These are phyloP conservation scores for Sequoia sempervirens DNA, from an alignment of 75 land plant species.

Conservation along the genomic window DNA sequence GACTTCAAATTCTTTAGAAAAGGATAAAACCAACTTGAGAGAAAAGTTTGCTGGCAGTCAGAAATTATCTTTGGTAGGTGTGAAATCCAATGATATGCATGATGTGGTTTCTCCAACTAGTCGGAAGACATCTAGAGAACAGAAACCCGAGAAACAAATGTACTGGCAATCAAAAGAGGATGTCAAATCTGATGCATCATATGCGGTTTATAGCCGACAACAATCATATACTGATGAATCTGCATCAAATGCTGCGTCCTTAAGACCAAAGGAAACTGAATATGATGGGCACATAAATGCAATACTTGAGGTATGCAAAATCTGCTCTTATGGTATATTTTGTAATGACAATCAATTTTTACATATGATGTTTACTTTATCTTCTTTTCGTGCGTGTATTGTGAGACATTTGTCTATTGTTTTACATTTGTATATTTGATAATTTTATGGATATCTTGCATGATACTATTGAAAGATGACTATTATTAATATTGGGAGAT, in stretches of 20 bases:
- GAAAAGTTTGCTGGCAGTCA: slow-evolving; percentile 14
- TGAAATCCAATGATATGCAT: slow-evolving; percentile 4
- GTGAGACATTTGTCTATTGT: too few relatives aligned
- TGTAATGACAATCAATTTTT: neutral
- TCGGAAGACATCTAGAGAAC: slow-evolving; percentile 25
- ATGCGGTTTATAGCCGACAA: slow-evolving; percentile 2
- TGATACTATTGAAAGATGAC: neutral
- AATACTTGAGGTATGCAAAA: slow-evolving; percentile 37
- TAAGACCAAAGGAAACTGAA: slow-evolving; percentile 18
- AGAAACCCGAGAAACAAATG: slow-evolving; percentile 18
- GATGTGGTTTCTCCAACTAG: slow-evolving; percentile 19
- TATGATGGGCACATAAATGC: slow-evolving; percentile 51
- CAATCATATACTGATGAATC: slow-evolving; percentile 11
- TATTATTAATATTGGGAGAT: neutral
- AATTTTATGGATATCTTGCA: neutral
- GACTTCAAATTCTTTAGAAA: slow-evolving; percentile 8
- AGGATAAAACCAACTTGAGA: slow-evolving; percentile 2
- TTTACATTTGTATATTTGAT: neutral
- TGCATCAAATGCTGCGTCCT: neutral
- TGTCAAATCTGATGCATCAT: slow-evolving; percentile 6
- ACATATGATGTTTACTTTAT: neutral
- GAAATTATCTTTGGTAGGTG: neutral
- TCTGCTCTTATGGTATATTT: neutral
- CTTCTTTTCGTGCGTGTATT: neutral
- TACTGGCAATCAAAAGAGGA: slow-evolving; percentile 11